A percentile compares a stretch with the other conserved stretches of the same genome.
Evolutionary conservation across 495 filamentous ascomycete genomes (phyloP).

Genomic region (Daldinia grandis): DNA sequence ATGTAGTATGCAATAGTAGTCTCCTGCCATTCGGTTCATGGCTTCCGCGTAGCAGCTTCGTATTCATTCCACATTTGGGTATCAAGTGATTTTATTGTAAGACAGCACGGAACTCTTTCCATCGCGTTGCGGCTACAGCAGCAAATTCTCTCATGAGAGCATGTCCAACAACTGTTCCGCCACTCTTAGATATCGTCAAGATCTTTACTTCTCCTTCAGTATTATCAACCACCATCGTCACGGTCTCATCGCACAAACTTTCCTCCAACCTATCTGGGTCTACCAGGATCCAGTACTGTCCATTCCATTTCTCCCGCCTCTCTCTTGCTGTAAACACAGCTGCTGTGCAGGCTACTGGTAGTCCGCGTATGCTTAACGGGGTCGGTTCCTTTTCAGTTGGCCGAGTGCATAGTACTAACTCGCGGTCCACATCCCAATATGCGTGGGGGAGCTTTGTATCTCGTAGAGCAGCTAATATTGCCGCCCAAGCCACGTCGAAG

Average conservation of each 20-base stretch:
- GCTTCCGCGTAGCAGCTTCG: not conserved
- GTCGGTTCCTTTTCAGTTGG: conserved; percentile 51
- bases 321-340: conserved; percentile 76
- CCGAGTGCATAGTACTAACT: conserved; percentile 78
- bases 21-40: not conserved
- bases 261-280: conserved; percentile 95
- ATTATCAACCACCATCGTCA: conserved; percentile 77
- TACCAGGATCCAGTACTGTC: conserved; percentile 75
- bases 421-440: conserved; percentile 84
- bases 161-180: conserved; percentile 64
- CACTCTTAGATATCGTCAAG: conserved; percentile 78
- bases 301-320: conserved; percentile 57
- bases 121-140: conserved; percentile 51
- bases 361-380: conserved; percentile 60
- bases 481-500: conserved; percentile 88
- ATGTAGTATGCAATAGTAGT: not conserved
- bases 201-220: conserved; percentile 62
- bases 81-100: conserved; percentile 30
- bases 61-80: conserved; percentile 27
- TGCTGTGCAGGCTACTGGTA: conserved; percentile 78
- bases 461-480: conserved; percentile 80
- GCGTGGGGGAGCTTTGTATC: conserved; percentile 82
- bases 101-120: conserved; percentile 50
- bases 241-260: conserved; percentile 74
- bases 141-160: conserved; percentile 53